Conservation (phyloP, 2,329 filamentous ascomycete species). For the Thyridium curvatum region DNA sequence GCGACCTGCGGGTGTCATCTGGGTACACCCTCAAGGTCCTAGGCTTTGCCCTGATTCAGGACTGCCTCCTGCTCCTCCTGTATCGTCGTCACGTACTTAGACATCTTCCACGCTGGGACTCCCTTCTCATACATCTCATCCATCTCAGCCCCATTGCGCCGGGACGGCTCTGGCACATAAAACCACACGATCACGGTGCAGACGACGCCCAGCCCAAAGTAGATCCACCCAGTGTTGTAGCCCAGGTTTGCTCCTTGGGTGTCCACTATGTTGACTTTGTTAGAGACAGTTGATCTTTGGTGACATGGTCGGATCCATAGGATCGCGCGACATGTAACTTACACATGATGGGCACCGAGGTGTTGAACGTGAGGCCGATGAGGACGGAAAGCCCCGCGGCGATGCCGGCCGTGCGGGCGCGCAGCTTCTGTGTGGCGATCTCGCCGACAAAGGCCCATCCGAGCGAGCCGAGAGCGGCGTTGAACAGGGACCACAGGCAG, state of each 20-base stretch:
- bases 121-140: slow-evolving; percentile 15
- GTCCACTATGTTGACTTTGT: slow-evolving; percentile 4
- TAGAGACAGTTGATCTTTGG: neutral
- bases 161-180: slow-evolving; percentile 13
- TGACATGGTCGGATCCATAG: no score
- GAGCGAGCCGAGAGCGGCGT: slow-evolving; percentile 7
- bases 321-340: neutral
- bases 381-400: slow-evolving; percentile 12
- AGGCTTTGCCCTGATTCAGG: no score
- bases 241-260: slow-evolving; percentile 11
- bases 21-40: no score
- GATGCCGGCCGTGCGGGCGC: slow-evolving; percentile 12
- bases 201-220: slow-evolving; percentile 8
- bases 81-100: slow-evolving; percentile 10
- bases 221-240: slow-evolving; percentile 14
- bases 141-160: slow-evolving; percentile 14
- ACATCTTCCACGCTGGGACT: slow-evolving; percentile 12
- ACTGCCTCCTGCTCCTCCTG: neutral
- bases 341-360: slow-evolving; percentile 12
- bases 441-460: slow-evolving; percentile 16
- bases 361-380: slow-evolving; percentile 14
- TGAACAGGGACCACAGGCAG: slow-evolving; percentile 13
- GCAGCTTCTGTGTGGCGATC: slow-evolving; percentile 13
- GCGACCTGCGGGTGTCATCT: no score
- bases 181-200: slow-evolving; percentile 11